A percentile compares a stretch with the other conserved stretches of the same genome.
phyloP scores from a whole-genome alignment of 306 rosid genomes.

The Rubus parviflorus region DNA sequence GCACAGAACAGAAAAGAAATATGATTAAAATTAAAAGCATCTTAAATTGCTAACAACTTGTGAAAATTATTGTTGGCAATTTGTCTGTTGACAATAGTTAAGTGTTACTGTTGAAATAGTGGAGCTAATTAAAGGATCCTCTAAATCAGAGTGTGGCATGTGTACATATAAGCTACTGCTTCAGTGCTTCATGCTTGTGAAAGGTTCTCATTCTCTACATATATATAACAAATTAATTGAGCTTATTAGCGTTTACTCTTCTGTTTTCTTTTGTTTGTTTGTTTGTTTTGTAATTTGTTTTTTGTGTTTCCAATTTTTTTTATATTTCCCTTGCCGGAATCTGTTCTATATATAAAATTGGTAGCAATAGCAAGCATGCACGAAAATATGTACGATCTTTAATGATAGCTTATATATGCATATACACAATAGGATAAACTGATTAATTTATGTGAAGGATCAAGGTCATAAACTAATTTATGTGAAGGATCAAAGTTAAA shows the following conservation, averaged over 20 bases:
- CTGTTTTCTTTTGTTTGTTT: background rate
- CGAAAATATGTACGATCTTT: background rate
- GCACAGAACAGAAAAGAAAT: conserved; percentile 1
- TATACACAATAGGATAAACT: background rate
- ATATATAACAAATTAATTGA: background rate
- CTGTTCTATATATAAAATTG: background rate
- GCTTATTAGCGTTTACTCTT: conserved; percentile 4
- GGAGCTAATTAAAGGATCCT: background rate
- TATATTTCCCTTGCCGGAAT: background rate
- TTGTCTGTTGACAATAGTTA: conserved; percentile 4
- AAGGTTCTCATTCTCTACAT: background rate
- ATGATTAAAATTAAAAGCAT: conserved; percentile 13
- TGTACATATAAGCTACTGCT: background rate
- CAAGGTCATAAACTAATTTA: background rate
- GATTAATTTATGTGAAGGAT: background rate
- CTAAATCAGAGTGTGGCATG: background rate
- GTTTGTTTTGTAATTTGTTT: background rate
- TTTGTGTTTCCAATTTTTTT: too few relatives aligned
- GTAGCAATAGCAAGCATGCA: background rate
- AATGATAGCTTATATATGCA: background rate
- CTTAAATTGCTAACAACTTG: background rate
- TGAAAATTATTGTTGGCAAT: conserved; percentile 11
- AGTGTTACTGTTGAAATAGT: background rate
- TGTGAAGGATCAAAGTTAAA: background rate
- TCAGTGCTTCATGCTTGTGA: background rate